phyloP scores from a whole-genome alignment of 345 rosid genomes.

The Diplotaxis tenuifolia region DNA sequence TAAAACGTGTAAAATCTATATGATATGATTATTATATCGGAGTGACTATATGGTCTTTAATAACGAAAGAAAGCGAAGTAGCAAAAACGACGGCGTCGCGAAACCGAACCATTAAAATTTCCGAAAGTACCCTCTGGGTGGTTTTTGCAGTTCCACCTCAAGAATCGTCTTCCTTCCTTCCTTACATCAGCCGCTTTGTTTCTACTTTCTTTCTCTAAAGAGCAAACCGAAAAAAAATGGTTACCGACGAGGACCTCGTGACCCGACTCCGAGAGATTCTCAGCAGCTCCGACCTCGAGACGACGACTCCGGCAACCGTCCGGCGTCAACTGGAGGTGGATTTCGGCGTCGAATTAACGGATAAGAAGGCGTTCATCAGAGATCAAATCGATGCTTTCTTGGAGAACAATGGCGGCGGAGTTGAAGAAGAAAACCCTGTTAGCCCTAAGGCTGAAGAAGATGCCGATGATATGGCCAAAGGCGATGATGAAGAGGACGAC shows the following conservation, averaged over 20 bases:
- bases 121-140: constrained; percentile 13
- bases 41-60: not conserved
- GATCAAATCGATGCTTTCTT: constrained; percentile 73
- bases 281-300: constrained; percentile 64
- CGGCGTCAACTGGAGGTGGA: constrained; percentile 68
- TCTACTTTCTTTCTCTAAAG: not conserved
- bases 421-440: constrained; percentile 23
- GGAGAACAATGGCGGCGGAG: constrained; percentile 39
- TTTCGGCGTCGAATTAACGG: constrained; percentile 62
- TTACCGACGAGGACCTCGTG: constrained; percentile 66
- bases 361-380: constrained; percentile 55
- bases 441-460: constrained; percentile 33
- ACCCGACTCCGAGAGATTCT: constrained; percentile 73
- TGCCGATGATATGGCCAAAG: constrained; percentile 35
- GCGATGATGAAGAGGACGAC: constrained; percentile 22
- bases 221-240: constrained; percentile 41
- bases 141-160: constrained; percentile 2
- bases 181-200: constrained; percentile 27
- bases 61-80: not conserved
- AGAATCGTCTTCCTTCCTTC: constrained; percentile 13
- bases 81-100: constrained; percentile 10
- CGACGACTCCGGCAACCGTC: constrained; percentile 66
- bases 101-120: not conserved
- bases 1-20: not conserved
- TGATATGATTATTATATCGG: not conserved